Conservation (phyloP, 768 basidiomycete genomes). For the Bullera alba region DNA sequence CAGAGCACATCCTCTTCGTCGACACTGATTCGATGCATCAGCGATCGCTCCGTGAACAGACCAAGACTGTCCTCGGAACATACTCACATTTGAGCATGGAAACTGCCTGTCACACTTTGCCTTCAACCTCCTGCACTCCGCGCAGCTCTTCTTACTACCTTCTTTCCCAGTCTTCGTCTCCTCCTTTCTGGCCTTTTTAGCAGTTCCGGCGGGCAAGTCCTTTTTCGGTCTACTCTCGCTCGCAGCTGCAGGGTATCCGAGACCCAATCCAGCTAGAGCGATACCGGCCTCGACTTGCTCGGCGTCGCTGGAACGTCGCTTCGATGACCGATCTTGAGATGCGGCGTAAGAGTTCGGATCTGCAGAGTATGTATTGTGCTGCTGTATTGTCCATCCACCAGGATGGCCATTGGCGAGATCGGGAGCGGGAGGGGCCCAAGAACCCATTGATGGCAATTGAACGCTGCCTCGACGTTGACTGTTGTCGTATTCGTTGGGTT, state of each 20-base stretch:
- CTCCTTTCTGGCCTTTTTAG: slow-evolving; percentile 8
- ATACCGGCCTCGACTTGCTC: slow-evolving; percentile 17
- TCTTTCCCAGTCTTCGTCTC: slow-evolving; percentile 9
- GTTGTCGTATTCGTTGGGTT: too few relatives aligned
- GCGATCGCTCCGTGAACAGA: background rate
- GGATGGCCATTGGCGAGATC: too few relatives aligned
- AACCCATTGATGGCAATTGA: background rate
- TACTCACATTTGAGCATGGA: slow-evolving; percentile 41
- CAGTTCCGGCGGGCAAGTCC: background rate
- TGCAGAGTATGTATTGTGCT: too few relatives aligned
- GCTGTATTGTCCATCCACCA: too few relatives aligned
- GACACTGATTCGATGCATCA: slow-evolving; percentile 11
- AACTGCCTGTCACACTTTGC: slow-evolving; percentile 40
- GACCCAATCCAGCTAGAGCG: slow-evolving; percentile 16
- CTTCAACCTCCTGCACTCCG: slow-evolving; percentile 37
- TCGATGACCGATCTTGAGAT: background rate
- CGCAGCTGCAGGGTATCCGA: slow-evolving; percentile 6
- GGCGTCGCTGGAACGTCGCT: slow-evolving; percentile 3
- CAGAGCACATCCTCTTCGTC: slow-evolving; percentile 32
- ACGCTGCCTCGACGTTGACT: background rate
- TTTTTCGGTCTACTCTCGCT: slow-evolving; percentile 6
- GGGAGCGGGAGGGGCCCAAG: background rate
- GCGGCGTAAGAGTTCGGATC: too few relatives aligned
- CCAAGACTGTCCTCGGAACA: background rate
- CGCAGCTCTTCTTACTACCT: slow-evolving; percentile 33